phyloP scores from a whole-genome alignment of 1,284 basidiomycete species.

The Ustilago loliicola region DNA sequence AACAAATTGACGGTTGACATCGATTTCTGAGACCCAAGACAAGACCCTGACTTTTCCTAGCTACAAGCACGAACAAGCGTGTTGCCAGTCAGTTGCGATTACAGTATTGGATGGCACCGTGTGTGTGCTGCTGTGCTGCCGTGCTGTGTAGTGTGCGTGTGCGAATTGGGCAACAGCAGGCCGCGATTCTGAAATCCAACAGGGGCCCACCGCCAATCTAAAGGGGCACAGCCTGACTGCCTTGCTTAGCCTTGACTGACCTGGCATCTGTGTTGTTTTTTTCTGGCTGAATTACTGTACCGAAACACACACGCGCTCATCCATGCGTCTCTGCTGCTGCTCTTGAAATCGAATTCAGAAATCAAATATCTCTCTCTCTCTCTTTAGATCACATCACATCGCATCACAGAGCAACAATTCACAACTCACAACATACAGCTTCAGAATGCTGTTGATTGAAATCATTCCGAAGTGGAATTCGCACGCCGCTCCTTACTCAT shows the following conservation, averaged over 20 bases:
- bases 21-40: conserved; percentile 8
- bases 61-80: no score
- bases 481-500: neutral
- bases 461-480: conserved; percentile 1
- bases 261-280: neutral
- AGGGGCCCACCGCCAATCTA: neutral
- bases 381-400: neutral
- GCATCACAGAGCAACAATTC: neutral
- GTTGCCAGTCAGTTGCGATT: no score
- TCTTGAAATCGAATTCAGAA: conserved; percentile 1
- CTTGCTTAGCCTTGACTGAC: no score
- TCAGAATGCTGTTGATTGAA: neutral
- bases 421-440: no score
- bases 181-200: neutral
- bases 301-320: neutral
- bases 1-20: conserved; percentile 5
- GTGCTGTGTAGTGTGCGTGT: neutral
- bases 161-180: conserved; percentile 4
- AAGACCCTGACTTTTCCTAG: conserved; percentile 2
- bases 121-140: neutral
- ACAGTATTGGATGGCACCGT: neutral
- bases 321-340: neutral
- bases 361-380: neutral
- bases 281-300: neutral
- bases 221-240: neutral